phyloP scores from a whole-genome alignment of 2,329 filamentous ascomycete species.

The Paecilomyces variotii region DNA sequence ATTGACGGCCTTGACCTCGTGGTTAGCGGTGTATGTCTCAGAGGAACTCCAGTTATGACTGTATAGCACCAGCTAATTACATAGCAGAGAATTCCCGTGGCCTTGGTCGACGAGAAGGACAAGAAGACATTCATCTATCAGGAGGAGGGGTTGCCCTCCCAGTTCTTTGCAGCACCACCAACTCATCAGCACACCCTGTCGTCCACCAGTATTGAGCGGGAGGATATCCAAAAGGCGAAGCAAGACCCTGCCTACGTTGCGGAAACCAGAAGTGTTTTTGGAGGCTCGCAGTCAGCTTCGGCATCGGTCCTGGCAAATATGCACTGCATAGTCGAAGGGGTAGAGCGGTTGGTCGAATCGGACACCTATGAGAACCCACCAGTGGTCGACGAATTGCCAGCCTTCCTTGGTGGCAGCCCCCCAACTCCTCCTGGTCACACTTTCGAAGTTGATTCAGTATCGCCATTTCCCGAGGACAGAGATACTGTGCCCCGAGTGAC shows the following conservation, averaged over 20 bases:
- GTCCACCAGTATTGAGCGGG: constrained; percentile 32
- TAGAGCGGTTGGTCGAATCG: constrained; percentile 32
- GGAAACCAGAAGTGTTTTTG: constrained; percentile 25
- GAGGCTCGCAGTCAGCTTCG: constrained; percentile 42
- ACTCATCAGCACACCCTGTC: constrained; percentile 33
- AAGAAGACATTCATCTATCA: constrained; percentile 44
- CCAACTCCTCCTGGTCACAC: constrained; percentile 17
- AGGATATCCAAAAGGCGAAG: constrained; percentile 24
- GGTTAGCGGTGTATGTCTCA: constrained; percentile 34
- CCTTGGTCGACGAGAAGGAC: constrained; percentile 37
- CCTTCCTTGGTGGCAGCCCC: constrained; percentile 16
- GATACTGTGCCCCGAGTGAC: constrained; percentile 16
- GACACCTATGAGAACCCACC: constrained; percentile 31
- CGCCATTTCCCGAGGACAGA: constrained; percentile 15
- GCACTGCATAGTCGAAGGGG: constrained; percentile 31
- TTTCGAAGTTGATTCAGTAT: constrained; percentile 13
- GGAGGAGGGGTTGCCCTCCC: constrained; percentile 45
- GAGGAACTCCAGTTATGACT: background rate
- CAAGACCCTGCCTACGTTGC: constrained; percentile 16
- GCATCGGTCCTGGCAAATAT: constrained; percentile 35
- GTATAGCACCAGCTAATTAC: constrained; percentile 12
- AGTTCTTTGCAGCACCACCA: constrained; percentile 40
- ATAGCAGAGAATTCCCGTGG: constrained; percentile 39
- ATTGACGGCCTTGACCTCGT: constrained; percentile 53
- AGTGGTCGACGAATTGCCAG: constrained; percentile 16